These are phyloP conservation scores for Plasmopara muralis DNA, from an alignment of 352 stramenopile species.

Conservation along the genomic window DNA sequence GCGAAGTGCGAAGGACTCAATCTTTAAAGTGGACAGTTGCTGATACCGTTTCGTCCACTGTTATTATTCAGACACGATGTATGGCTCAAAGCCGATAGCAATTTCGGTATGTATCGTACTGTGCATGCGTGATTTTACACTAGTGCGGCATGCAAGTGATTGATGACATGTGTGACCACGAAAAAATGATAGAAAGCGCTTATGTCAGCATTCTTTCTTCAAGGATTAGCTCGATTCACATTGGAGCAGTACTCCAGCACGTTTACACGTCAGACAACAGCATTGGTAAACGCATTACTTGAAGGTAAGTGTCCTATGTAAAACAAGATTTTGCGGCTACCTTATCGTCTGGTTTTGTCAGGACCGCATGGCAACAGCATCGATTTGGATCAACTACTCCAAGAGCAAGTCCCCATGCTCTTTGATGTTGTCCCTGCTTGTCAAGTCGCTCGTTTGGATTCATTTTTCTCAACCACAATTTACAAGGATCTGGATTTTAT, in stretches of 20 bases:
- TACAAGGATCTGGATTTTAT: conserved; percentile 40
- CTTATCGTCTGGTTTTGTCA: conserved; percentile 9
- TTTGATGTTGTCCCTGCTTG: conserved; percentile 27
- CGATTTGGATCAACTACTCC: conserved; percentile 35
- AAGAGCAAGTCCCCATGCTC: conserved; percentile 36
- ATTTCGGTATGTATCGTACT: conserved; percentile 17
- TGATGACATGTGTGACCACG: not conserved
- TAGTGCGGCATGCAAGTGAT: not conserved
- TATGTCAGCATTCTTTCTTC: conserved; percentile 38
- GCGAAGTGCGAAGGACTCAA: conserved; percentile 12
- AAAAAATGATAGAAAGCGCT: conserved; percentile 34
- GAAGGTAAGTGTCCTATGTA: conserved; percentile 18
- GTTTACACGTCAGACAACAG: conserved; percentile 27
- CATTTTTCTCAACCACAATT: conserved; percentile 28
- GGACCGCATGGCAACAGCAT: conserved; percentile 23
- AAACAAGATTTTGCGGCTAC: not conserved
- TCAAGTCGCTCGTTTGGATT: conserved; percentile 32
- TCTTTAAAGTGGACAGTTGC: not conserved
- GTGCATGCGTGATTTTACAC: no score
- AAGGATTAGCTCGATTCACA: conserved; percentile 23
- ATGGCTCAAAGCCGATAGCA: conserved; percentile 14
- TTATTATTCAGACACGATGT: conserved; percentile 8
- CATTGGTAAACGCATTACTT: conserved; percentile 30
- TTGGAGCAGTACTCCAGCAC: conserved; percentile 12
- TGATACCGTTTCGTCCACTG: no score